A percentile compares a stretch with the other conserved stretches of the same genome.
These are phyloP conservation scores for Cladophialophora chaetospira DNA, from an alignment of 2,329 filamentous ascomycete species.

Conservation along the genomic window DNA sequence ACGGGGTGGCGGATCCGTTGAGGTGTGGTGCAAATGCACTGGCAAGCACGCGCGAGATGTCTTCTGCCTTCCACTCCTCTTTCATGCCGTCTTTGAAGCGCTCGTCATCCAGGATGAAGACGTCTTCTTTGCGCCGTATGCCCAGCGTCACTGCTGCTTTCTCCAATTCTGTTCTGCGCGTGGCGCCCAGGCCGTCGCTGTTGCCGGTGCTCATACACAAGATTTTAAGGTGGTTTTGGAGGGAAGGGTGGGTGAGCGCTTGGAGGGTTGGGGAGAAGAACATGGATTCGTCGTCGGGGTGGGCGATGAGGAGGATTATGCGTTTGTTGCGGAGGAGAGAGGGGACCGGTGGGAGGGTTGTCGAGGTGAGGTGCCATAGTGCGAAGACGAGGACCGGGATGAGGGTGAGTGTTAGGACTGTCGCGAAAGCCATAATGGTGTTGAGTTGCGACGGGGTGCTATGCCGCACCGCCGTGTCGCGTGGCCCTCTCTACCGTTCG, in stretches of 20 bases:
- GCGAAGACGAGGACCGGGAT: slow-evolving; percentile 28
- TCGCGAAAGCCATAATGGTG: slow-evolving; percentile 16
- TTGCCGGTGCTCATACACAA: slow-evolving; percentile 87
- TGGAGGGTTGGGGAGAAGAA: slow-evolving; percentile 92
- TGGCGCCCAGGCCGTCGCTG: slow-evolving; percentile 82
- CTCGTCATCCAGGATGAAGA: slow-evolving; percentile 79
- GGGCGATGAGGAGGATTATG: slow-evolving; percentile 89
- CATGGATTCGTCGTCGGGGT: slow-evolving; percentile 99
- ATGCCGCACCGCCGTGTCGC: too few species aligned
- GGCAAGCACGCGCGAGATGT: slow-evolving; percentile 70
- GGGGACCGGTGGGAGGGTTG: slow-evolving; percentile 41
- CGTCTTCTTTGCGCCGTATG: slow-evolving; percentile 71
- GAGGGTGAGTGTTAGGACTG: slow-evolving; percentile 24
- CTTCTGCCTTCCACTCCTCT: slow-evolving; percentile 69
- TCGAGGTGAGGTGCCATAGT: slow-evolving; percentile 39
- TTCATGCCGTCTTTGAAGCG: slow-evolving; percentile 88
- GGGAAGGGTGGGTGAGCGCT: slow-evolving; percentile 75
- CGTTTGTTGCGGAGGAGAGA: slow-evolving; percentile 77
- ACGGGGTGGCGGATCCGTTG: slow-evolving; percentile 37
- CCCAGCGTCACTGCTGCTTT: slow-evolving; percentile 79
- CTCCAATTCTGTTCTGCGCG: slow-evolving; percentile 78
- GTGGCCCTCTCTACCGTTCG: too few species aligned
- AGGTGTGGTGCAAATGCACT: slow-evolving; percentile 72
- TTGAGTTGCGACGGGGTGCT: background rate
- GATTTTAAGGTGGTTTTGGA: slow-evolving; percentile 91